These are phyloP conservation scores for Ceratobasidium theobromae DNA, from an alignment of 1,284 basidiomycete species.

Conservation along the genomic window DNA sequence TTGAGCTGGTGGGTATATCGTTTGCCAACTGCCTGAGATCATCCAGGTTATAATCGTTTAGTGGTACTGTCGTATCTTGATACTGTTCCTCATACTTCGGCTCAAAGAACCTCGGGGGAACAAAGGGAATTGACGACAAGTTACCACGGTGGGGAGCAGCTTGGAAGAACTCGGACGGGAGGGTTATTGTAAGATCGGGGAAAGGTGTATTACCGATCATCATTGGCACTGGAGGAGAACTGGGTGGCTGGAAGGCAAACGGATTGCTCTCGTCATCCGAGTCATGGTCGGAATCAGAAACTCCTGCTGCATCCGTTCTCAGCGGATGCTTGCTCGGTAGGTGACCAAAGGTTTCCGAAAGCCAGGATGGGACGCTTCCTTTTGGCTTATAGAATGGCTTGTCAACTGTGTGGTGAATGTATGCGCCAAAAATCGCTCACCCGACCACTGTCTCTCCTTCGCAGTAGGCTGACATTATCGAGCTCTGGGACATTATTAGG, in stretches of 20 bases:
- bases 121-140: neutral
- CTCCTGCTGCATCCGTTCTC: neutral
- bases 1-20: neutral
- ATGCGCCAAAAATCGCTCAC: slow-evolving; percentile 12
- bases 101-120: neutral
- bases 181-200: neutral
- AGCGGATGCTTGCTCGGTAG: slow-evolving; percentile 12
- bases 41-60: neutral
- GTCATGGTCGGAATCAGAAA: neutral
- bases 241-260: slow-evolving; percentile 18
- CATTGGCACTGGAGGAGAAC: neutral
- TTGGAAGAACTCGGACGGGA: neutral
- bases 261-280: neutral
- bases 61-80: neutral
- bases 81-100: slow-evolving; percentile 14
- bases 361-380: slow-evolving; percentile 8
- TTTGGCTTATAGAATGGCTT: neutral
- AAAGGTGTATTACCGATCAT: neutral
- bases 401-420: neutral
- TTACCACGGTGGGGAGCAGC: neutral
- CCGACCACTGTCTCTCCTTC: neutral
- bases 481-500: neutral
- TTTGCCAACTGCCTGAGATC: neutral
- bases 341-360: slow-evolving; percentile 2
- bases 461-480: neutral